phyloP scores from a whole-genome alignment of 2,329 filamentous ascomycete species.

The Neonectria sp. region DNA sequence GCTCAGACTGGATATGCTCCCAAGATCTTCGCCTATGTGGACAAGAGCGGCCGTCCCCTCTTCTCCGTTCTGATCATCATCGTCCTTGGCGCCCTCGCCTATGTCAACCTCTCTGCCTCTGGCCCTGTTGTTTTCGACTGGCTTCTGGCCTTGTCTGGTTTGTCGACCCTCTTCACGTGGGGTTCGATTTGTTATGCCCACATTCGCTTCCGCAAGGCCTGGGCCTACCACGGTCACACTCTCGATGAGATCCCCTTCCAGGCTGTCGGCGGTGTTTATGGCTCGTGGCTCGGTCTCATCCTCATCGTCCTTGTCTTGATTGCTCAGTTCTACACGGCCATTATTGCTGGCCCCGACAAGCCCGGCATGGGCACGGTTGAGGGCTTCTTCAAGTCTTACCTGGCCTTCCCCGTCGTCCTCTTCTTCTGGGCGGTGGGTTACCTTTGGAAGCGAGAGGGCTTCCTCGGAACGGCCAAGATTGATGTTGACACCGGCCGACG shows the following conservation, averaged over 20 bases:
- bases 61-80: constrained; percentile 61
- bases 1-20: constrained; percentile 70
- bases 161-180: constrained; percentile 77
- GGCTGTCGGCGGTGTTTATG: constrained; percentile 72
- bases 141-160: constrained; percentile 75
- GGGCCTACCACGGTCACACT: constrained; percentile 70
- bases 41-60: constrained; percentile 67
- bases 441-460: constrained; percentile 76
- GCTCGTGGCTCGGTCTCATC: constrained; percentile 74
- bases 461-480: constrained; percentile 72
- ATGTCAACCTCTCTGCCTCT: constrained; percentile 60
- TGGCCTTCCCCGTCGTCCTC: constrained; percentile 69
- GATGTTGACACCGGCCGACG: constrained; percentile 78
- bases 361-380: constrained; percentile 58
- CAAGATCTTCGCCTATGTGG: constrained; percentile 67
- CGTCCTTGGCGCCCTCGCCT: constrained; percentile 64
- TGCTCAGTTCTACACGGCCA: constrained; percentile 69
- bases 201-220: constrained; percentile 76
- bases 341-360: constrained; percentile 54
- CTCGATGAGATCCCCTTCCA: constrained; percentile 78
- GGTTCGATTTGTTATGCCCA: constrained; percentile 74
- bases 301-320: constrained; percentile 70
- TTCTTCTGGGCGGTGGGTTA: constrained; percentile 72
- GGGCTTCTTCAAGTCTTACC: constrained; percentile 70
- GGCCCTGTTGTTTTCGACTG: constrained; percentile 73